These are phyloP conservation scores for Cyclotella atomus DNA, from an alignment of 108 stramenopile genomes.

Conservation along the genomic window DNA sequence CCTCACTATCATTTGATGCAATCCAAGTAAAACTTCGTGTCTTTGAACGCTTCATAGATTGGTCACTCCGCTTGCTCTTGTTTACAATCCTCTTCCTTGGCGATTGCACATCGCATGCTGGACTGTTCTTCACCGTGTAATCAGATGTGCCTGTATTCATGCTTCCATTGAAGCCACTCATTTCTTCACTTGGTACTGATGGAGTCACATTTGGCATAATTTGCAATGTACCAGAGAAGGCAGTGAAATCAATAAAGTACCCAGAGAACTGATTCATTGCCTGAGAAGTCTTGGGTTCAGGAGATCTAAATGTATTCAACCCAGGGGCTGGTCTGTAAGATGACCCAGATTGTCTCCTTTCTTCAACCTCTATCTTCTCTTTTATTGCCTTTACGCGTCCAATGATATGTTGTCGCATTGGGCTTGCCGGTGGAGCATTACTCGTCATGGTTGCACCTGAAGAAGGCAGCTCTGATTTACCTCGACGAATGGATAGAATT, in stretches of 20 bases:
- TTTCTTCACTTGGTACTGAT: neutral
- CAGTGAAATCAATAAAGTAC: constrained; percentile 7
- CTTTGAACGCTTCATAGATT: neutral
- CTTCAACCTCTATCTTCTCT: constrained; percentile 15
- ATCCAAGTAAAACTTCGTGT: constrained; percentile 8
- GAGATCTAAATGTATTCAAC: neutral
- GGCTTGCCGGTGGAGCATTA: neutral
- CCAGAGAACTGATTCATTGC: neutral
- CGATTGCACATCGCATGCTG: neutral
- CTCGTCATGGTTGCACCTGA: neutral
- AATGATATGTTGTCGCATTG: constrained; percentile 11
- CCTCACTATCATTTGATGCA: constrained; percentile 16
- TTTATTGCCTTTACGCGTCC: constrained; percentile 25
- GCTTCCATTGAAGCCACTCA: neutral
- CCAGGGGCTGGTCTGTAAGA: neutral
- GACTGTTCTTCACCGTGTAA: neutral
- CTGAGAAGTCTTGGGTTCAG: neutral
- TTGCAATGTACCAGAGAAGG: constrained; percentile 4
- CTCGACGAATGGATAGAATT: neutral
- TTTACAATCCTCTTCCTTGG: constrained; percentile 4
- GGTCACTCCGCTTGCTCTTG: neutral
- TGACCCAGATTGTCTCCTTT: neutral
- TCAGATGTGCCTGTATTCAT: neutral
- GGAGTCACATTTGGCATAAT: neutral
- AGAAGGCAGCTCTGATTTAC: neutral